Evolutionary conservation across 1,284 basidiomycete genomes (phyloP).

Genomic region (Cryptococcus sp.): DNA sequence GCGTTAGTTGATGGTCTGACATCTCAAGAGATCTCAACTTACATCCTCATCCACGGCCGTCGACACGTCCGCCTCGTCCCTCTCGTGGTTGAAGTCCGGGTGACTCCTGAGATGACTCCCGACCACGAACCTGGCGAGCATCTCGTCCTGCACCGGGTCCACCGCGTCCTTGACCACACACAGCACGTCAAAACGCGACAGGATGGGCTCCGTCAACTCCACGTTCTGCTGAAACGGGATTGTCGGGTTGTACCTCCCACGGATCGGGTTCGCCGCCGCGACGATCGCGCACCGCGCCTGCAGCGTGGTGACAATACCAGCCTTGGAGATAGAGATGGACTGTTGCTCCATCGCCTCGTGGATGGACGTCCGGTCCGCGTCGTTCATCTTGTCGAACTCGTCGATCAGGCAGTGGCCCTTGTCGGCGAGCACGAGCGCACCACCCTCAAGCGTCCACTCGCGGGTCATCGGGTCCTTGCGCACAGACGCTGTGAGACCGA

Average conservation of each 20-base stretch:
- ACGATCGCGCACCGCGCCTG: slow-evolving; percentile 97
- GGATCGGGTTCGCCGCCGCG: slow-evolving; percentile 95
- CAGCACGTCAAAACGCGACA: slow-evolving; percentile 97
- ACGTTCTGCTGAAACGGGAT: slow-evolving; percentile 98
- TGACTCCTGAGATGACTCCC: slow-evolving; percentile 93
- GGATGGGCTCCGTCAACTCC: slow-evolving; percentile 94
- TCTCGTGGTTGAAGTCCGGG: slow-evolving; percentile 80
- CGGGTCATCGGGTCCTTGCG: slow-evolving; percentile 94
- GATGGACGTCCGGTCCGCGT: slow-evolving; percentile 92
- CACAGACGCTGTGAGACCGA: slow-evolving; percentile 96
- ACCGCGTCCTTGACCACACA: slow-evolving; percentile 98
- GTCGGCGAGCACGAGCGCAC: slow-evolving; percentile 93
- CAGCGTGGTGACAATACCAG: slow-evolving; percentile 93
- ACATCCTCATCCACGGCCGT: slow-evolving; percentile 90
- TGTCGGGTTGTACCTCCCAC: slow-evolving; percentile 94
- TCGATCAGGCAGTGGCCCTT: slow-evolving; percentile 99
- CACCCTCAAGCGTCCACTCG: slow-evolving; percentile 99
- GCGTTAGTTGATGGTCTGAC: background rate
- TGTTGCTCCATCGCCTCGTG: slow-evolving; percentile 99
- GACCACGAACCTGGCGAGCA: slow-evolving; percentile 94
- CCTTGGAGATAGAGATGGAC: slow-evolving; percentile 98
- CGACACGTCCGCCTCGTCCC: slow-evolving; percentile 80
- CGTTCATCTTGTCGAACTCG: slow-evolving; percentile 99
- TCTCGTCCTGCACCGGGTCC: slow-evolving; percentile 94
- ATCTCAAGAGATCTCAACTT: slow-evolving; percentile 41